Percentiles rank a stretch among this genome's conserved stretches.
Conservation (phyloP, 129 eudicot species). For the Artemisia tridentata region DNA sequence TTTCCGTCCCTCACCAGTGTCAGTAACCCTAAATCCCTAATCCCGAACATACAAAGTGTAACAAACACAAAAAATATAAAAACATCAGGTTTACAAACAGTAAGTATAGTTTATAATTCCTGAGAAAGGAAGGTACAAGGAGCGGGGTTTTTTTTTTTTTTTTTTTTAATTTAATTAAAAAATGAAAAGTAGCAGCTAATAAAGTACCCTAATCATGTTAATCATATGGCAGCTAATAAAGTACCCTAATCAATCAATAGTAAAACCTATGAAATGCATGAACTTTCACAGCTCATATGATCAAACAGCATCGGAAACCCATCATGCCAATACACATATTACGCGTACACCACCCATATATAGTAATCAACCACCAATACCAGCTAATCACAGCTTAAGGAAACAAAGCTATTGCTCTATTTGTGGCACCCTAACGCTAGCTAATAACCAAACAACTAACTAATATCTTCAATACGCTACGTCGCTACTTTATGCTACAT, state of each 20-base stretch:
- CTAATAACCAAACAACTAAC: constrained; percentile 3
- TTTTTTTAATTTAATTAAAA: constrained; percentile 4
- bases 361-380: neutral
- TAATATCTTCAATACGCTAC: neutral
- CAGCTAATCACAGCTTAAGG: constrained; percentile 2
- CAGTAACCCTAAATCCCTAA: constrained; percentile 1
- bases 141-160: no score
- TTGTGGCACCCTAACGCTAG: neutral
- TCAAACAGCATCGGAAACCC: constrained; percentile 19
- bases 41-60: neutral
- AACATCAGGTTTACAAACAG: constrained; percentile 4
- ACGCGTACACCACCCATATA: neutral
- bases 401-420: neutral
- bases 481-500: no score
- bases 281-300: constrained; percentile 33
- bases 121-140: neutral
- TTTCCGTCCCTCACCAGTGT: constrained; percentile 15
- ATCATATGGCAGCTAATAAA: constrained; percentile 40
- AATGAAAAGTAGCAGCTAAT: constrained; percentile 7
- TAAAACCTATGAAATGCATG: neutral
- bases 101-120: neutral
- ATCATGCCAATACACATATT: constrained; percentile 6
- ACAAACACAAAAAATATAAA: neutral
- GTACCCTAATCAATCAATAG: constrained; percentile 17
- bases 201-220: constrained; percentile 25